Evolutionary conservation across 2,329 filamentous ascomycete genomes (phyloP).

Genomic region (Daldinia sp.): DNA sequence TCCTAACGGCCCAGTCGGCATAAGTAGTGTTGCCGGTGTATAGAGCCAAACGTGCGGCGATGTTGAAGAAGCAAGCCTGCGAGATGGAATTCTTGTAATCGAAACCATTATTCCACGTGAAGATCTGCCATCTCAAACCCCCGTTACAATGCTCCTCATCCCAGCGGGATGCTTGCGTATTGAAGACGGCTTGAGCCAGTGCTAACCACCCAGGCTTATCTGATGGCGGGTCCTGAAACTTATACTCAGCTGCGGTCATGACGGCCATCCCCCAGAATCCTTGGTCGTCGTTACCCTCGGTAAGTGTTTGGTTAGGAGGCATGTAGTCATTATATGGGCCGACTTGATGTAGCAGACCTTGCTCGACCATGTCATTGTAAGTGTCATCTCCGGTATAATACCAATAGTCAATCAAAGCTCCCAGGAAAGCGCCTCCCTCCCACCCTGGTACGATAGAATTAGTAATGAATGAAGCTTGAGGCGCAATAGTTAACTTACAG

Average conservation of each 20-base stretch:
- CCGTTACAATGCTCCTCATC: constrained; percentile 74
- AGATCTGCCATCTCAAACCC: constrained; percentile 86
- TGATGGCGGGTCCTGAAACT: constrained; percentile 67
- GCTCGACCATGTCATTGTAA: constrained; percentile 73
- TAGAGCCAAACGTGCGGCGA: constrained; percentile 72
- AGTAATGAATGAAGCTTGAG: constrained; percentile 6
- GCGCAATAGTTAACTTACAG: constrained; percentile 51
- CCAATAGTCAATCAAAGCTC: constrained; percentile 82
- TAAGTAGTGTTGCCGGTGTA: constrained; percentile 84
- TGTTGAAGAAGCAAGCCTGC: constrained; percentile 68
- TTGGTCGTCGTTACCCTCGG: constrained; percentile 78
- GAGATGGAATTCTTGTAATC: constrained; percentile 77
- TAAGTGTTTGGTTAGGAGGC: constrained; percentile 74
- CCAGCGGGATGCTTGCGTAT: constrained; percentile 79
- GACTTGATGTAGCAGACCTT: constrained; percentile 78
- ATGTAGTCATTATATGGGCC: constrained; percentile 79
- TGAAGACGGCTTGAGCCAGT: constrained; percentile 81
- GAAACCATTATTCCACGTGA: constrained; percentile 81
- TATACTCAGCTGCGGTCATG: constrained; percentile 75
- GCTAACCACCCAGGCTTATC: constrained; percentile 72
- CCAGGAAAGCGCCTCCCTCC: constrained; percentile 78
- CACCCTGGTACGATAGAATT: constrained; percentile 59
- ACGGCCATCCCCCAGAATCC: constrained; percentile 77
- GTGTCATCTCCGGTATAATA: constrained; percentile 77
- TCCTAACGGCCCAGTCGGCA: constrained; percentile 76